A percentile compares a stretch with the other conserved stretches of the same genome.
These are phyloP conservation scores for Boletellus emodensis DNA, from an alignment of 768 basidiomycete genomes.

Conservation along the genomic window DNA sequence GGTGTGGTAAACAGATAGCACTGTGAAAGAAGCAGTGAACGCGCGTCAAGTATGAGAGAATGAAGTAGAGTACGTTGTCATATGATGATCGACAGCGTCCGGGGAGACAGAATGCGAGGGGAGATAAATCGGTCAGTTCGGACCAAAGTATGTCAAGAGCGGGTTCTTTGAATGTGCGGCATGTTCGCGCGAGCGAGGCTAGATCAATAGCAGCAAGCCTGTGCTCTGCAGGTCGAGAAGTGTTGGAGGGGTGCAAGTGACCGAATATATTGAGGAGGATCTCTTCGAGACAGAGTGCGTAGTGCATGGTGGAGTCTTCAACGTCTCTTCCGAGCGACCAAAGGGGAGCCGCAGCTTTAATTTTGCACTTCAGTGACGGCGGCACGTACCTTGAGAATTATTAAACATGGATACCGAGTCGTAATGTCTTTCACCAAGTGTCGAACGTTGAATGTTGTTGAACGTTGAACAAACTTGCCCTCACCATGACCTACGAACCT, in stretches of 20 bases:
- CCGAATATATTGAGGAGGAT: conserved; percentile 3
- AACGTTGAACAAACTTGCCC: too few species aligned
- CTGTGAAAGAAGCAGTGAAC: neutral
- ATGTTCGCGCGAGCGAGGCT: neutral
- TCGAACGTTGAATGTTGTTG: too few species aligned
- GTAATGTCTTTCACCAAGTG: too few species aligned
- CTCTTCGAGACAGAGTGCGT: conserved; percentile 7
- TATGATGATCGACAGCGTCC: neutral
- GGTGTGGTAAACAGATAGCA: neutral
- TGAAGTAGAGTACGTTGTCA: neutral
- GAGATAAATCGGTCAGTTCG: neutral
- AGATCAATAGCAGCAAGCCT: neutral
- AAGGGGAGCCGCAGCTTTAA: too few species aligned
- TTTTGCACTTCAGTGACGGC: too few species aligned
- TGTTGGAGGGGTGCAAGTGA: neutral
- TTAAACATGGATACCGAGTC: too few species aligned
- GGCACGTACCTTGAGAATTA: too few species aligned
- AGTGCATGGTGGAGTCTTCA: conserved; percentile 5
- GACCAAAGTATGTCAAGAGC: conserved; percentile 1
- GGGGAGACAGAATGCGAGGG: neutral
- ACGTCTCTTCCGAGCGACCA: too few species aligned
- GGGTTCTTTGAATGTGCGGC: conserved; percentile 2
- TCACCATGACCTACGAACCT: too few species aligned
- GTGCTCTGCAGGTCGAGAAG: neutral
- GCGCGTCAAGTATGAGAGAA: neutral